Evolutionary conservation across 352 stramenopile genomes (phyloP).

Genomic region (Globisporangium irregulare): DNA sequence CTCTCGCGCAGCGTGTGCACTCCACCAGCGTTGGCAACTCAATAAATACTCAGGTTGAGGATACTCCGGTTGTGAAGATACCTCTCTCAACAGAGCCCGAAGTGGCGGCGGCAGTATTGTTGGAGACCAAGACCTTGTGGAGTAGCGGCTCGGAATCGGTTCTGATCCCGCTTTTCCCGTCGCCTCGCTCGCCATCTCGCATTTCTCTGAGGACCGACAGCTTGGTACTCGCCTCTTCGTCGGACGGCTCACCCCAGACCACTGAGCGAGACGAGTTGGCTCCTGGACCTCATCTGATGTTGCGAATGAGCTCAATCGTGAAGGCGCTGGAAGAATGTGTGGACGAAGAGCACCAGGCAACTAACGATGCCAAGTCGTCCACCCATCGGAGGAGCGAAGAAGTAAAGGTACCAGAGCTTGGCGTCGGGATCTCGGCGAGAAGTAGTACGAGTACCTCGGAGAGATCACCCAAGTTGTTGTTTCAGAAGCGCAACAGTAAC

Average conservation of each 20-base stretch:
- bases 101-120: background rate
- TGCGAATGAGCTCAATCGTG: slow-evolving; percentile 18
- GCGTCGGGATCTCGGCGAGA: slow-evolving; percentile 11
- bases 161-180: background rate
- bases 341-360: background rate
- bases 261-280: background rate
- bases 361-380: no score
- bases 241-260: background rate
- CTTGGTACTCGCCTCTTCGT: background rate
- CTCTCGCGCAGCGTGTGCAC: background rate
- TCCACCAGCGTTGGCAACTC: background rate
- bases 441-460: background rate
- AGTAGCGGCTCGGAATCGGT: background rate
- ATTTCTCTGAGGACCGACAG: background rate
- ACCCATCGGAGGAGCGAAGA: background rate
- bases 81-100: background rate
- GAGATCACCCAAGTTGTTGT: slow-evolving; percentile 1
- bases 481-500: slow-evolving; percentile 18
- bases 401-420: slow-evolving; percentile 2
- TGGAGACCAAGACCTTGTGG: background rate
- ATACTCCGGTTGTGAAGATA: background rate
- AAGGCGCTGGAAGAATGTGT: slow-evolving; percentile 25
- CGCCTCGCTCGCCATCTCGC: background rate
- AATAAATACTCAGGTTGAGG: background rate
- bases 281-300: background rate